Conservation (phyloP, 176 grass and related monocot species). For the Triticum monococcum region DNA sequence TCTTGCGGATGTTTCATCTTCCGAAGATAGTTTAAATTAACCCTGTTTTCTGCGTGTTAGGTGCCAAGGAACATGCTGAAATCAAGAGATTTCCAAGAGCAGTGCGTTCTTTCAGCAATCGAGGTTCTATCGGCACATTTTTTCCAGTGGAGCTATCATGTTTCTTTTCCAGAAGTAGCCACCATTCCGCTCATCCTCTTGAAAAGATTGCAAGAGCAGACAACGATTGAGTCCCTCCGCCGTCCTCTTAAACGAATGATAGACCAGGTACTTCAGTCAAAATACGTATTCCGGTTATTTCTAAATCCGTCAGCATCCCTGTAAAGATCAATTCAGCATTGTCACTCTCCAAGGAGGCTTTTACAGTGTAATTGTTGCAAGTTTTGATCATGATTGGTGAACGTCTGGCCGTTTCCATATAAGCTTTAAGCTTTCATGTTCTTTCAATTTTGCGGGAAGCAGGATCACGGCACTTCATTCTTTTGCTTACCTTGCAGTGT, state of each 20-base stretch:
- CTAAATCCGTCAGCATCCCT: neutral
- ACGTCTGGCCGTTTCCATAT: neutral
- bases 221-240: conserved; percentile 51
- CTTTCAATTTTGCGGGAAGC: neutral
- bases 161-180: conserved; percentile 87
- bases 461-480: neutral
- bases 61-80: conserved; percentile 68
- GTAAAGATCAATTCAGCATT: neutral
- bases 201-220: conserved; percentile 69
- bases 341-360: neutral
- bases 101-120: conserved; percentile 66
- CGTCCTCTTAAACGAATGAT: conserved; percentile 70
- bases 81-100: conserved; percentile 66
- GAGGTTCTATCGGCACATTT: conserved; percentile 74
- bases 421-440: neutral
- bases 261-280: conserved; percentile 75
- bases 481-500: conserved; percentile 11
- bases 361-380: neutral
- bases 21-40: conserved; percentile 7
- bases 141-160: conserved; percentile 90
- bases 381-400: neutral
- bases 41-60: conserved; percentile 36
- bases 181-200: conserved; percentile 80
- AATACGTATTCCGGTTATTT: neutral
- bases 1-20: neutral